Base-by-base conservation (phyloP, 345 rosid genomes). In the Moricandia arvensis region DNA sequence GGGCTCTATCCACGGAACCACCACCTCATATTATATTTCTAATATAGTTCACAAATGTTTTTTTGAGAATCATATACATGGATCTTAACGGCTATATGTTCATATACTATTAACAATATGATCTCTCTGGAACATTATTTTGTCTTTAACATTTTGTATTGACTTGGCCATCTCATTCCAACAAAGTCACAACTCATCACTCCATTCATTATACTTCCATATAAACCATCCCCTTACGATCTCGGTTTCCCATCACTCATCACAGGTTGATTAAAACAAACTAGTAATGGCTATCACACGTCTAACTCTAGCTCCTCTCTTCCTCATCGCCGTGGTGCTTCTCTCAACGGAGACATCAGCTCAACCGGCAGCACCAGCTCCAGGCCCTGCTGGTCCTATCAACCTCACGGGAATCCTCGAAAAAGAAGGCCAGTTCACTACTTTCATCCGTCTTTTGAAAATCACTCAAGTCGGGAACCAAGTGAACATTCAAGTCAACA, bases 331-430 rank as follows among this genome's bases (percentile, higher is more conserved):
- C 41, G 66, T 34, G 0, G 27, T 84, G 37, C 69, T 89, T 1
- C 2, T 81, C 26, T 29, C 71, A 5, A 69, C 73, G 1, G 57
- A 73, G 41, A 55, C 69, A 30, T 6, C 11, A 7, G 81, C 81
- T 60, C 82, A 79, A 58, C 78, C 79, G 1, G 47, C 79, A 7
- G 91, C 96, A 13, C 89, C 89, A 0, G 90, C 95, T 7, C 93
- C 94, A 0, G 80, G 80, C 17, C 83, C 96, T 0, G 9, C 96
- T 5, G 93, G 97, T 45, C 95, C 92, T 1, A 35, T 86, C 55
- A 95, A 91, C 82, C 66, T 91, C 71, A 95, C 97, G 0, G 88
- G 76, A 1, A 83, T 95, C 81, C 96, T 95, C 2, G 89, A 71
- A 66, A 91, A 89, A 59, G 61, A 38, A 2, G 96, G 95, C 33